Evolutionary conservation across 192 early-diverging fungal species (phyloP).

Genomic region (Phycomyces nitens): DNA sequence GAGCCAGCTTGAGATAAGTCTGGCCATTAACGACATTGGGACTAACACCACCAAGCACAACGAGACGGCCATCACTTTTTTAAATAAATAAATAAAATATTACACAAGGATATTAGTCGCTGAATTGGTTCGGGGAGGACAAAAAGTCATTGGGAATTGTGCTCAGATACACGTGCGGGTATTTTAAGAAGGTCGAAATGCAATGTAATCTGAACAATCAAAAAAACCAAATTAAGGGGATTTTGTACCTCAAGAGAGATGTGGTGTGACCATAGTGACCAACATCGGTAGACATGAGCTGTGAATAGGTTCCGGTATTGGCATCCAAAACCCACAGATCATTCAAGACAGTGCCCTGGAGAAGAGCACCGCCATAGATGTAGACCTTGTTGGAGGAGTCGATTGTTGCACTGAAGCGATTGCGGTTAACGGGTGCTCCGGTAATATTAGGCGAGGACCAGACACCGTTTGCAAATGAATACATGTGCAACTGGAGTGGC

Average conservation of each 20-base stretch:
- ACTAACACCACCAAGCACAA: constrained; percentile 29
- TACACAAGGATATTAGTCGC: constrained; percentile 2
- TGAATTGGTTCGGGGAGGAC: neutral
- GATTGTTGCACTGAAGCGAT: constrained; percentile 18
- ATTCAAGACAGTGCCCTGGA: constrained; percentile 1
- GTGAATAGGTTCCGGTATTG: neutral
- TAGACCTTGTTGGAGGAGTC: constrained; percentile 8
- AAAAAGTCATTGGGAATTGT: neutral
- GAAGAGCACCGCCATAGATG: constrained; percentile 20
- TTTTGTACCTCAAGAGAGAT: constrained; percentile 16
- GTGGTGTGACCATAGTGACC: constrained; percentile 27
- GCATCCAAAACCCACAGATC: constrained; percentile 20
- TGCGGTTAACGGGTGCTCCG: constrained; percentile 6
- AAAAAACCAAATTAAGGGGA: no score
- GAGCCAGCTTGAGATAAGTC: neutral
- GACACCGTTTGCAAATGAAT: constrained; percentile 3
- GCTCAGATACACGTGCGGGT: neutral
- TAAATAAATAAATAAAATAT: constrained; percentile 5
- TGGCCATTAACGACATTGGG: neutral
- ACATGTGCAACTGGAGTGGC: constrained; percentile 11
- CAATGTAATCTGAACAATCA: neutral
- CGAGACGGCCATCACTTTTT: constrained; percentile 24
- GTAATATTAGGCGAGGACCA: constrained; percentile 10
- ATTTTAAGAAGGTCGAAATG: neutral
- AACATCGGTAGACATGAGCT: neutral